These are phyloP conservation scores for Tolypocladium nubicola DNA, from an alignment of 2,329 filamentous ascomycete species.

Conservation along the genomic window DNA sequence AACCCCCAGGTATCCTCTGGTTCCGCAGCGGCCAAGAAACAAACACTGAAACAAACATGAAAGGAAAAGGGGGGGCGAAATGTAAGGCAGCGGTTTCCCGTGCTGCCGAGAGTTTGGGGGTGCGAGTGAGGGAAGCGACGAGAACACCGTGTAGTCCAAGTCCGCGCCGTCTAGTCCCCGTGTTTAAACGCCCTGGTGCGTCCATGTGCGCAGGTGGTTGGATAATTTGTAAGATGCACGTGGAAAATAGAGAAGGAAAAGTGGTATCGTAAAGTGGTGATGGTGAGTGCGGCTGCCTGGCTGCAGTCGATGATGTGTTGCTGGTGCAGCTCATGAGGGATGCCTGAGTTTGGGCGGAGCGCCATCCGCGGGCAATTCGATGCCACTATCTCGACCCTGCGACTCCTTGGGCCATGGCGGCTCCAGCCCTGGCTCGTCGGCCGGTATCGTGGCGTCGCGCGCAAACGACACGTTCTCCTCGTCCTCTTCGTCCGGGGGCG, in stretches of 20 bases:
- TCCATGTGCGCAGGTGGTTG: not conserved
- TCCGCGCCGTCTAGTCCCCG: not conserved
- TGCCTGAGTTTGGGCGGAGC: not conserved
- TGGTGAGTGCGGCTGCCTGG: not conserved
- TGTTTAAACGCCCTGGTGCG: not conserved
- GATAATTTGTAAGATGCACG: not conserved
- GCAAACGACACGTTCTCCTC: conserved; percentile 15
- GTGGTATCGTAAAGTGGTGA: not conserved
- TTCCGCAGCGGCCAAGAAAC: not conserved
- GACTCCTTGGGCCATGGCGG: conserved; percentile 25
- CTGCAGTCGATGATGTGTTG: not conserved
- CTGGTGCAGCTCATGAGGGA: not conserved
- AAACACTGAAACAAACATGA: too few species aligned
- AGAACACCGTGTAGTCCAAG: not conserved
- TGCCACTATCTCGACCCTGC: conserved; percentile 42
- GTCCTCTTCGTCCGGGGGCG: conserved; percentile 52
- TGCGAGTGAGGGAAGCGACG: not conserved
- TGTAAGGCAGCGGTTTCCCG: not conserved
- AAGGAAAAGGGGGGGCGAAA: not conserved
- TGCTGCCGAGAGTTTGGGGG: not conserved
- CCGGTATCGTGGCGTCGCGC: conserved; percentile 12
- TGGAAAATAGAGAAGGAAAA: conserved; percentile 4
- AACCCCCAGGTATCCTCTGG: not conserved
- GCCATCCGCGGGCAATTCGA: conserved; percentile 34
- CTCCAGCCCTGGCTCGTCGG: conserved; percentile 10